phyloP scores from a whole-genome alignment of 495 filamentous ascomycete genomes.

The Choiromyces venosus region DNA sequence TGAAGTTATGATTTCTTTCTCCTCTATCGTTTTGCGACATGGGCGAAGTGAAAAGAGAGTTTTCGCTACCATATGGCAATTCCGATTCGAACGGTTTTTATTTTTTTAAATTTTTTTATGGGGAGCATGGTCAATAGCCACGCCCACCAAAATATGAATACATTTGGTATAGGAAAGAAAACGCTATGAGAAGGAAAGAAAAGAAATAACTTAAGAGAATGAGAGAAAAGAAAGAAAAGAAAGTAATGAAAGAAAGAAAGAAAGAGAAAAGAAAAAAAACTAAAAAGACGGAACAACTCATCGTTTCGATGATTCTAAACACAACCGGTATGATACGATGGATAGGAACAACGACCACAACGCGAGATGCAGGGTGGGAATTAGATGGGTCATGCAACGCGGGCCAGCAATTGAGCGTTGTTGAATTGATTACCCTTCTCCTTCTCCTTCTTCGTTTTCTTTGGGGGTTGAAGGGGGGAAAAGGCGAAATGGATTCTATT shows the following conservation, averaged over 20 bases:
- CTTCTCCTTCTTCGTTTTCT: not conserved
- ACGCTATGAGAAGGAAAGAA: not conserved
- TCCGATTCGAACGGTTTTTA: not conserved
- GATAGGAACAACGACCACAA: constrained; percentile 40
- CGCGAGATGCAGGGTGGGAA: constrained; percentile 39
- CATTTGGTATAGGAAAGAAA: not conserved
- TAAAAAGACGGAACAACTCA: constrained; percentile 40
- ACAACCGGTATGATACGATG: constrained; percentile 39
- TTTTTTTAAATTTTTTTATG: not conserved
- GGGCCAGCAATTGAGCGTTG: constrained; percentile 39
- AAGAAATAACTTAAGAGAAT: not conserved
- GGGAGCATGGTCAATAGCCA: not conserved
- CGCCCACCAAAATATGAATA: not conserved
- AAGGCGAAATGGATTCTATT: not conserved
- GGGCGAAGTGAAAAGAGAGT: not conserved
- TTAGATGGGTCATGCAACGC: constrained; percentile 38
- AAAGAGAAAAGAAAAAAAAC: constrained; percentile 33
- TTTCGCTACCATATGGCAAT: not conserved
- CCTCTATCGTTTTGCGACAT: not conserved
- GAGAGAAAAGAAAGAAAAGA: not conserved
- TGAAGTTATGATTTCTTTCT: not conserved
- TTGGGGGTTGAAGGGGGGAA: not conserved
- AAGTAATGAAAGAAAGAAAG: constrained; percentile 15
- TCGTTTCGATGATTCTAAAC: constrained; percentile 40
- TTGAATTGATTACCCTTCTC: constrained; percentile 9